Evolutionary conservation across 305 asterid species (phyloP).

Genomic region (Caryopteris hybrid): DNA sequence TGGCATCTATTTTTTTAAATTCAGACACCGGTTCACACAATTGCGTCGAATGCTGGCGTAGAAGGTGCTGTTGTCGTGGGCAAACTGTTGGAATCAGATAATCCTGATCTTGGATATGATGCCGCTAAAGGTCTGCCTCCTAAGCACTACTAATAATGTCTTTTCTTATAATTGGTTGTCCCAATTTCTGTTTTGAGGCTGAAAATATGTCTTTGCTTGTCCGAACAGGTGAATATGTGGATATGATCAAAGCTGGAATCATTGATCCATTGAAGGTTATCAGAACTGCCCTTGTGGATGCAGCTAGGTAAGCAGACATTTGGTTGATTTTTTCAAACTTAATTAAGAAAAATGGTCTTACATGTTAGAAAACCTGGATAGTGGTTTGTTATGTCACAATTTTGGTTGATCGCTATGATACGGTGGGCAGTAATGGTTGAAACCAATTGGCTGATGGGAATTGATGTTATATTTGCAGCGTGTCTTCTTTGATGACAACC

Average conservation of each 20-base stretch:
- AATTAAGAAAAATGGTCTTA: too few relatives aligned
- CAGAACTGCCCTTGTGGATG: constrained; percentile 85
- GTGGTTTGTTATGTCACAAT: too few relatives aligned
- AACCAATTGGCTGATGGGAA: background rate
- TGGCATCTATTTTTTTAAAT: background rate
- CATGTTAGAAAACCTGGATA: too few relatives aligned
- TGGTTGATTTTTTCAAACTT: too few relatives aligned
- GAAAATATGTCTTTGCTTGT: background rate
- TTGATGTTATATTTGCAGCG: constrained; percentile 33
- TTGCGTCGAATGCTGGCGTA: constrained; percentile 84
- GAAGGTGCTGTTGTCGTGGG: constrained; percentile 95
- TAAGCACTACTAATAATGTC: background rate
- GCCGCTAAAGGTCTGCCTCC: constrained; percentile 66
- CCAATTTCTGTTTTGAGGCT: background rate
- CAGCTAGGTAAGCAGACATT: constrained; percentile 71
- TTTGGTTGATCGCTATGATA: too few relatives aligned
- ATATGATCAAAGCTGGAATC: constrained; percentile 80
- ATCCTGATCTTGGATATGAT: constrained; percentile 82
- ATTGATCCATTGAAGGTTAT: constrained; percentile 80
- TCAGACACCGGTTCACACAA: constrained; percentile 79
- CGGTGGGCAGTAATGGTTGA: too few relatives aligned
- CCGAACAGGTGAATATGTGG: constrained; percentile 69
- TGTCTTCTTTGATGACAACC: constrained; percentile 79
- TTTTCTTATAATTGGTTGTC: background rate
- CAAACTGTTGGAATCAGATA: constrained; percentile 70